Percentiles rank a stretch among this genome's conserved stretches.
Conservation (phyloP, 2,329 filamentous ascomycete genomes). For the Trichoderma brevicompactum region DNA sequence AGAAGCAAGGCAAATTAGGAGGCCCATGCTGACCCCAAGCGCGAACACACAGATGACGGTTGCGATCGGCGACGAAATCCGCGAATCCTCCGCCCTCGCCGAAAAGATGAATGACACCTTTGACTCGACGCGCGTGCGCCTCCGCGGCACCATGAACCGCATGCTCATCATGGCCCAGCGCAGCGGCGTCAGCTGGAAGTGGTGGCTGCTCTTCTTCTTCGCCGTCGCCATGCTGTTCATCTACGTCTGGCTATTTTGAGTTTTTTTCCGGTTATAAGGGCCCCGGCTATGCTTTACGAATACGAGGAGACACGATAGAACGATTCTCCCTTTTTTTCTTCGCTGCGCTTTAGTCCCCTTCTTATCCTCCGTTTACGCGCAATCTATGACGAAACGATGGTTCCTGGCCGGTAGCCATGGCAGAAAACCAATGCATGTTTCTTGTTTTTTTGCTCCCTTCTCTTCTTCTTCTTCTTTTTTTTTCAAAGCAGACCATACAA, state of each 20-base stretch:
- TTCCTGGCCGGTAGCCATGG: not conserved
- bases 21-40: not conserved
- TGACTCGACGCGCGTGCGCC: slow-evolving; percentile 77
- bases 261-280: too few relatives aligned
- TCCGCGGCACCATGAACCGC: slow-evolving; percentile 92
- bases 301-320: slow-evolving; percentile 12
- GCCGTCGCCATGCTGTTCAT: slow-evolving; percentile 82
- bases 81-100: slow-evolving; percentile 82
- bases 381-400: not conserved
- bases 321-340: not conserved
- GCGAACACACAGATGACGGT: slow-evolving; percentile 74
- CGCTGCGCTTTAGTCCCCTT: not conserved
- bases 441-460: not conserved
- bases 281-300: slow-evolving; percentile 32
- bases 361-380: not conserved
- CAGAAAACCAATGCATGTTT: not conserved
- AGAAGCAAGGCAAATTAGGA: too few relatives aligned
- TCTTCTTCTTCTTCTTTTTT: not conserved
- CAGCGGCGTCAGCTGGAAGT: slow-evolving; percentile 94
- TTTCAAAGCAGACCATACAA: slow-evolving; percentile 1
- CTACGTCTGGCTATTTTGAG: slow-evolving; percentile 87
- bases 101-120: slow-evolving; percentile 97
- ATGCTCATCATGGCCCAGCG: slow-evolving; percentile 96
- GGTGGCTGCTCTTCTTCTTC: slow-evolving; percentile 88
- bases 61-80: slow-evolving; percentile 93